phyloP scores from a whole-genome alignment of 345 rosid genomes.

The Euphorbia tirucalli region DNA sequence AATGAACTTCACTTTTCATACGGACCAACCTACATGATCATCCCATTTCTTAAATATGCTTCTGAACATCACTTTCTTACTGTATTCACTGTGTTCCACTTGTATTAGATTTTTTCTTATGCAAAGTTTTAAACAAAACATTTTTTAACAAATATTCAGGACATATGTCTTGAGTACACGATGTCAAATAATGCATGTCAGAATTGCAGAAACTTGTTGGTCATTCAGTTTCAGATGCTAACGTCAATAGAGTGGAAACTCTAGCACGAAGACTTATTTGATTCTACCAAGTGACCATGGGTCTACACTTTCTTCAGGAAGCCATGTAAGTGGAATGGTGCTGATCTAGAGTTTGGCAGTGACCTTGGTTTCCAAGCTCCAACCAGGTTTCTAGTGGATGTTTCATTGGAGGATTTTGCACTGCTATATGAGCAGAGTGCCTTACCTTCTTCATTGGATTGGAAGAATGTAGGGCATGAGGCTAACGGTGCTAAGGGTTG shows the following conservation, averaged over 20 bases:
- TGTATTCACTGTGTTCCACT: background rate
- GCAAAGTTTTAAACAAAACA: background rate
- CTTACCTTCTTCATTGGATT: conserved; percentile 33
- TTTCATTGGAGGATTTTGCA: conserved; percentile 48
- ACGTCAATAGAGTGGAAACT: conserved; percentile 51
- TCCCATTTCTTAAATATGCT: background rate
- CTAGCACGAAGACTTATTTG: conserved; percentile 52
- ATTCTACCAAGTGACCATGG: conserved; percentile 47
- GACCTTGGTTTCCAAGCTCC: conserved; percentile 75
- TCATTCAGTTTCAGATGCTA: conserved; percentile 49
- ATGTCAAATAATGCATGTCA: conserved; percentile 43
- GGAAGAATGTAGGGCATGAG: too few relatives aligned
- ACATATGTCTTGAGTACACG: conserved; percentile 4
- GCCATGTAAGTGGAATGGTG: conserved; percentile 32
- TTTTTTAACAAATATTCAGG: background rate
- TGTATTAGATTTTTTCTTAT: background rate
- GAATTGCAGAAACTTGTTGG: conserved; percentile 75
- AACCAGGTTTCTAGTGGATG: conserved; percentile 71
- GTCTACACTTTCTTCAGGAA: conserved; percentile 31
- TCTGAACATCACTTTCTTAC: background rate
- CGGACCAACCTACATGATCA: too few relatives aligned
- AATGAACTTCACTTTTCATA: background rate
- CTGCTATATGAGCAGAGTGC: conserved; percentile 41
- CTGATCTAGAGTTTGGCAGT: conserved; percentile 68
- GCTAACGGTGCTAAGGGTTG: too few relatives aligned